Conservation (phyloP, 1,139 yeast genomes). For the Eremothecium cymbalariae region DNA sequence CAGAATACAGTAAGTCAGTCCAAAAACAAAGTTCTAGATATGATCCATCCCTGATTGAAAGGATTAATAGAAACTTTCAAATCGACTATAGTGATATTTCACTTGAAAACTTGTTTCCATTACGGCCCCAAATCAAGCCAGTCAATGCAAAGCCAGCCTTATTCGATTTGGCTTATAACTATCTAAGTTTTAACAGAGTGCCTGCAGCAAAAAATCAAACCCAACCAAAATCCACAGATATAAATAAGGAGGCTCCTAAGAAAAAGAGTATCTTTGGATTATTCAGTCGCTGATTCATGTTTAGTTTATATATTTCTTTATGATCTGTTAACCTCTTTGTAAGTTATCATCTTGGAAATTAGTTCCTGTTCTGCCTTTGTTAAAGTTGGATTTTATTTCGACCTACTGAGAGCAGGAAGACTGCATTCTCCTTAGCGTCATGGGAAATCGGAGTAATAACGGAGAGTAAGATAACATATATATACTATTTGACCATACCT, state of each 20-base stretch:
- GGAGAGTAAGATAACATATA: too few relatives aligned
- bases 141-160: conserved; percentile 77
- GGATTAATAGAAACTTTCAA: conserved; percentile 40
- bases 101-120: conserved; percentile 41
- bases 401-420: too few relatives aligned
- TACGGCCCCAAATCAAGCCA: conserved; percentile 43
- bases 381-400: too few relatives aligned
- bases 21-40: conserved; percentile 10
- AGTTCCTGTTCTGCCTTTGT: too few relatives aligned
- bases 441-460: too few relatives aligned
- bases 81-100: conserved; percentile 33
- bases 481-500: too few relatives aligned
- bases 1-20: conserved; percentile 26
- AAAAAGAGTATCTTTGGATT: conserved; percentile 44
- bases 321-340: too few relatives aligned
- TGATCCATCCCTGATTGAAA: conserved; percentile 39
- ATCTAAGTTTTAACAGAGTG: conserved; percentile 43
- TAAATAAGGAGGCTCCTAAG: conserved; percentile 22
- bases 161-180: conserved; percentile 83
- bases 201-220: conserved; percentile 1
- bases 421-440: too few relatives aligned
- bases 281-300: too few relatives aligned
- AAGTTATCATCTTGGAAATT: too few relatives aligned
- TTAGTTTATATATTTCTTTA: too few relatives aligned
- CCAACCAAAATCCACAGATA: conserved; percentile 4